A percentile compares a stretch with the other conserved stretches of the same genome.
These are phyloP conservation scores for Rhexocercosporidium sp. DNA, from an alignment of 2,329 filamentous ascomycete species.

Conservation along the genomic window DNA sequence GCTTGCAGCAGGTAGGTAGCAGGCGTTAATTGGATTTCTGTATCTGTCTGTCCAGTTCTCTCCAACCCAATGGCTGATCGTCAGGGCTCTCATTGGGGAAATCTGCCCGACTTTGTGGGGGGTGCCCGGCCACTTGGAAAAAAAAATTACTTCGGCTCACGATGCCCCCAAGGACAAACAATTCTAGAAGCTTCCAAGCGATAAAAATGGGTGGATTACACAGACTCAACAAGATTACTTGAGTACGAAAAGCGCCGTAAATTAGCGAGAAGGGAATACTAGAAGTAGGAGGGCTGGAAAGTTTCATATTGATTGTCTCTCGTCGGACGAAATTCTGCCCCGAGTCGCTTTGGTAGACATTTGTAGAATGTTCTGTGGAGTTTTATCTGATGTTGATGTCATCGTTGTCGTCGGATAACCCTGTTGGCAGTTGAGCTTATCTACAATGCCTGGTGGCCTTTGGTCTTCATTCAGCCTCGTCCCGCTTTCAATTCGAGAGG, in stretches of 20 bases:
- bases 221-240: neutral
- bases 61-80: neutral
- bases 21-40: constrained; percentile 13
- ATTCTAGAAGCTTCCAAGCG: constrained; percentile 23
- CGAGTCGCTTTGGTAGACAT: neutral
- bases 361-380: neutral
- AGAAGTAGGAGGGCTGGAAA: neutral
- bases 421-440: neutral
- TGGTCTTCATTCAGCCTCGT: constrained; percentile 17
- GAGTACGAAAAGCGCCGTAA: no score
- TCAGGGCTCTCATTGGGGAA: neutral
- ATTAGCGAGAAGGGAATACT: neutral
- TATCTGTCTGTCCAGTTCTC: neutral
- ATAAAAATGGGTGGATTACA: neutral
- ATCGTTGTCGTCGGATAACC: neutral
- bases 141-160: neutral
- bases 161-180: constrained; percentile 2
- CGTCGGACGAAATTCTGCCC: neutral
- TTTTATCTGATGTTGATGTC: constrained; percentile 1
- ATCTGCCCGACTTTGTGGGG: constrained; percentile 4
- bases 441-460: neutral
- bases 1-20: neutral
- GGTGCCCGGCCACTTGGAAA: neutral
- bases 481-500: constrained; percentile 2
- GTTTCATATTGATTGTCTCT: neutral